phyloP scores from a whole-genome alignment of 208 protist species.

The Trypanosoma melophagium region DNA sequence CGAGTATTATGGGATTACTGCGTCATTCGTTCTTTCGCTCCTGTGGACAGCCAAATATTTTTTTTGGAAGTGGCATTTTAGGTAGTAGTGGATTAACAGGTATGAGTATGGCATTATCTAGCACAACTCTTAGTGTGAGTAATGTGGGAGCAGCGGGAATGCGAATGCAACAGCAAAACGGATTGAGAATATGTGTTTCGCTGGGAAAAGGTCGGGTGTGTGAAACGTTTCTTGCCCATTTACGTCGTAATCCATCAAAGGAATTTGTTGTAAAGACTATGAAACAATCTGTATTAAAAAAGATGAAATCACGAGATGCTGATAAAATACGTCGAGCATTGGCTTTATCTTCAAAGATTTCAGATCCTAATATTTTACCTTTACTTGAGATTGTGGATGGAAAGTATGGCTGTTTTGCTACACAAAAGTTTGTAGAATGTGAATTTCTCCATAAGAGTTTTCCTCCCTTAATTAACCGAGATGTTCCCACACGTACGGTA shows the following conservation, averaged over 20 bases:
- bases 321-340: conserved; percentile 5
- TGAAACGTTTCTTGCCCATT: conserved; percentile 65
- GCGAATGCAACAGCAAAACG: conserved; percentile 25
- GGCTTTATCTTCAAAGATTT: conserved; percentile 51
- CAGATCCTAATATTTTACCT: conserved; percentile 63
- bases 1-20: conserved; percentile 54
- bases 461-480: conserved; percentile 19
- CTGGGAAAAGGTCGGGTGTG: conserved; percentile 53
- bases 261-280: conserved; percentile 70
- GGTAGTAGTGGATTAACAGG: background rate
- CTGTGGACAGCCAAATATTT: background rate
- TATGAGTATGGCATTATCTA: background rate
- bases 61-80: background rate
- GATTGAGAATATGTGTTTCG: conserved; percentile 50
- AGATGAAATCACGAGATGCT: background rate
- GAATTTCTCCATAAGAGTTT: conserved; percentile 30
- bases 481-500: conserved; percentile 31
- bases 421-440: conserved; percentile 54
- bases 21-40: conserved; percentile 53
- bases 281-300: conserved; percentile 41
- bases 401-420: conserved; percentile 60
- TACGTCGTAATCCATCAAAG: conserved; percentile 42
- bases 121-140: conserved; percentile 5
- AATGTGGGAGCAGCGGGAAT: background rate
- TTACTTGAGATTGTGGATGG: conserved; percentile 76